Evolutionary conservation across 2,329 filamentous ascomycete species (phyloP).

Genomic region (Dothistroma septosporum): DNA sequence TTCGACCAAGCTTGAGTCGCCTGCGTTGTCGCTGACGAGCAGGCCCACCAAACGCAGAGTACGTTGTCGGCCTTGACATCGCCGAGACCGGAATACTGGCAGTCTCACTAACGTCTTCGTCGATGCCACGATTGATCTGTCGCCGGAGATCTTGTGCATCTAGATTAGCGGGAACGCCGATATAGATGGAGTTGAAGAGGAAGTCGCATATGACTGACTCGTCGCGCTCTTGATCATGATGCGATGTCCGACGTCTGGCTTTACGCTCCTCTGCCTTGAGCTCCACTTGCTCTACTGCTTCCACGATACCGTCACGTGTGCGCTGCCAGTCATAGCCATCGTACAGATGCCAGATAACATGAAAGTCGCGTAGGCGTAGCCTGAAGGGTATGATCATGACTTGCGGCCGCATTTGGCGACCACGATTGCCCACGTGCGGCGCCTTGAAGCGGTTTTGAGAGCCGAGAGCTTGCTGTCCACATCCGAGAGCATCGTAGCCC

Average conservation of each 20-base stretch:
- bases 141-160: slow-evolving; percentile 77
- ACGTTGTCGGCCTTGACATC: slow-evolving; percentile 56
- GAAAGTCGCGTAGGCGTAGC: slow-evolving; percentile 76
- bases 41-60: slow-evolving; percentile 29
- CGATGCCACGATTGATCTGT: slow-evolving; percentile 82
- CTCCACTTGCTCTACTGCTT: slow-evolving; percentile 86
- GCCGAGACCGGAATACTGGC: slow-evolving; percentile 76
- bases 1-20: slow-evolving; percentile 70
- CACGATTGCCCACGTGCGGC: slow-evolving; percentile 17
- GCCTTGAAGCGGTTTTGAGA: slow-evolving; percentile 31
- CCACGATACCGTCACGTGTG: slow-evolving; percentile 79
- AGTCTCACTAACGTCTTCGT: slow-evolving; percentile 82
- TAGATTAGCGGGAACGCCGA: slow-evolving; percentile 75
- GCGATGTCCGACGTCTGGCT: slow-evolving; percentile 53
- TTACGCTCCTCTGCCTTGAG: slow-evolving; percentile 72
- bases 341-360: slow-evolving; percentile 95
- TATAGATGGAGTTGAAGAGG: slow-evolving; percentile 98
- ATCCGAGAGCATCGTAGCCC: slow-evolving; percentile 33
- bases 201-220: slow-evolving; percentile 90
- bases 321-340: slow-evolving; percentile 95
- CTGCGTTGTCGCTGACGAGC: slow-evolving; percentile 26
- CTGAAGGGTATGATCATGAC: slow-evolving; percentile 52
- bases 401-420: not conserved
- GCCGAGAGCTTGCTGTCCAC: slow-evolving; percentile 28
- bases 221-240: slow-evolving; percentile 62